Base-by-base conservation (phyloP, 2,329 filamentous ascomycete species). In the Trichoderma sp. region DNA sequence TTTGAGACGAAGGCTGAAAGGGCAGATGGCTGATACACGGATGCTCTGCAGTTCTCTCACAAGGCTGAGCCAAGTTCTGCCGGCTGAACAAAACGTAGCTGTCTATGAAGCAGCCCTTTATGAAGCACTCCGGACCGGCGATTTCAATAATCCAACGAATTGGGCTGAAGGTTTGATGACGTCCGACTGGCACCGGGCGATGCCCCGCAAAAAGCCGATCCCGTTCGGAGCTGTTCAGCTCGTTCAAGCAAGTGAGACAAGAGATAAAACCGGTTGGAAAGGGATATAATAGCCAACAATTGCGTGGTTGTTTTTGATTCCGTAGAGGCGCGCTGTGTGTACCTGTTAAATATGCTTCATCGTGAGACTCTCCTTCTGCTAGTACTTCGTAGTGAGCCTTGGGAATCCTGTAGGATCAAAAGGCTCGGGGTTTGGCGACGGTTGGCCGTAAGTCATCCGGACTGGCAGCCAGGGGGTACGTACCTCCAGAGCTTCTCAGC, bases 201-300 rank as follows among this genome's bases (percentile, higher is more conserved):
- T 65, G 71, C 71, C 71, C 71, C 71, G 71, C 71, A 65, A 73
- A 73, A 73, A 29, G 41, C 71, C 71, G 71, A 73, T 14, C n/a
- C 60, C 60, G 60, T 41, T 2, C 31, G 41, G 60, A 45, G 60
- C 59, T 64, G 18, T 38, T 38, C 14, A 38, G 35, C 38, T 41
- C 38, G 4, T 29, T 45, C 0, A 18, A 71, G 24, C 21, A 18
- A 11, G 6, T 16, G 21, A 35, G 33, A 24, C 35, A 24, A 69
- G 4, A 35, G 29, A 35, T 18, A 11, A 53, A 8, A n/a, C 1
- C 1, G 7, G 3, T n/a, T 8, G 16, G 41, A 45, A 4, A 33
- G 12, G 6, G n/a, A n/a, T n/a, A 29, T 6, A 29, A 6, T 27
- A 8, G 45, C 21, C 38, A 63, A 29, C 31, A n/a, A 12, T 71